A percentile compares a stretch with the other conserved stretches of the same genome.
Conservation (phyloP, 441 rosid genomes). For the Pelargonium citronellum region DNA sequence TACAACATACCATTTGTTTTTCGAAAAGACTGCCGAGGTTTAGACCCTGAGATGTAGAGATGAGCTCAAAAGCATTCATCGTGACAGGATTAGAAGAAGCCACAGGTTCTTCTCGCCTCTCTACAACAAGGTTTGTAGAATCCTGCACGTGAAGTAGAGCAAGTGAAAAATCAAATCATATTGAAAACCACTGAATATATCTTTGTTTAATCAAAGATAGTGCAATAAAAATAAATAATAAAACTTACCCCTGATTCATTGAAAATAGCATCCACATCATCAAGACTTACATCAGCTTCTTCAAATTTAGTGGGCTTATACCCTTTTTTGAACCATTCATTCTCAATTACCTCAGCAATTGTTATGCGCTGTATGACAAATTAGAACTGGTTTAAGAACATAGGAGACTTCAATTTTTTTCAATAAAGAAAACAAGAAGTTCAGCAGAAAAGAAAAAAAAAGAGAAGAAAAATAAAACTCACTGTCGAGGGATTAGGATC, state of each 20-base stretch:
- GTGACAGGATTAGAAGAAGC: conserved; percentile 49
- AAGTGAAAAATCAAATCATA: conserved; percentile 14
- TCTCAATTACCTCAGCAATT: conserved; percentile 71
- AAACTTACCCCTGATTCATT: conserved; percentile 64
- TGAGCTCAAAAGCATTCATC: conserved; percentile 98
- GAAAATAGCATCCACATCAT: conserved; percentile 80
- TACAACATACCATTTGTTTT: conserved; percentile 74
- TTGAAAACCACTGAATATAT: background rate
- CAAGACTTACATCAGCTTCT: conserved; percentile 66
- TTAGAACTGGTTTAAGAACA: conserved; percentile 11
- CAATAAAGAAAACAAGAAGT: background rate
- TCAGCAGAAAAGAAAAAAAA: conserved; percentile 1
- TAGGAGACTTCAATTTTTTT: conserved; percentile 6
- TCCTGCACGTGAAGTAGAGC: conserved; percentile 39
- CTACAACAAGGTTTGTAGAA: conserved; percentile 75
- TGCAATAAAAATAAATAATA: background rate
- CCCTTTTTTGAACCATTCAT: conserved; percentile 98
- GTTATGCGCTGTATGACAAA: conserved; percentile 68
- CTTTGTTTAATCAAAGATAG: background rate
- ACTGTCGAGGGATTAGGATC: conserved; percentile 91
- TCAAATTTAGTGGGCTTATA: conserved; percentile 81
- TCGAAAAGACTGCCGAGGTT: conserved; percentile 85
- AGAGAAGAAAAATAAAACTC: conserved; percentile 22
- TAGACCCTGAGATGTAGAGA: conserved; percentile 93
- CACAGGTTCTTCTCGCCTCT: conserved; percentile 60